Evolutionary conservation across 495 filamentous ascomycete species (phyloP).

Genomic region (Penicillium waksmanii): DNA sequence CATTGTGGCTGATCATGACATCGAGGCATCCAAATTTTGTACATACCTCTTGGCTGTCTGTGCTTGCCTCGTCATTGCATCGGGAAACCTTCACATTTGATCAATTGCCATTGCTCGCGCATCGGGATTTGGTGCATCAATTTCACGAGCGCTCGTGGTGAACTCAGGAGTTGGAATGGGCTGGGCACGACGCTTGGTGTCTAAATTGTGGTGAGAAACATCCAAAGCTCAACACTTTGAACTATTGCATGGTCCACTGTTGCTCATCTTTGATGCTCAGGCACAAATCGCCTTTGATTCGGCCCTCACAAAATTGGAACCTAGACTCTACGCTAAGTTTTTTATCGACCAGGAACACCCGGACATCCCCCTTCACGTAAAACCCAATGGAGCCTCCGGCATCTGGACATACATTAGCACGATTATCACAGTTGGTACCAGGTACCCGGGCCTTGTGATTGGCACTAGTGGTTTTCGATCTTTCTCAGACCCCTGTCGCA

Average conservation of each 20-base stretch:
- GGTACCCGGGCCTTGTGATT: slow-evolving; percentile 12
- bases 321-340: neutral
- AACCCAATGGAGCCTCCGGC: slow-evolving; percentile 14
- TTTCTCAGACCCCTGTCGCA: slow-evolving; percentile 22
- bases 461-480: slow-evolving; percentile 24
- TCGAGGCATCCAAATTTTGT: slow-evolving; percentile 13
- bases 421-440: slow-evolving; percentile 14
- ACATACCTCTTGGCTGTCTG: slow-evolving; percentile 12
- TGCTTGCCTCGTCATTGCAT: slow-evolving; percentile 4
- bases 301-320: slow-evolving; percentile 13
- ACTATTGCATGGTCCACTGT: neutral
- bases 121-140: neutral
- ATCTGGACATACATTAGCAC: slow-evolving; percentile 22
- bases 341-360: neutral
- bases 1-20: slow-evolving; percentile 19
- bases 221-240: neutral
- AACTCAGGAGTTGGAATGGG: neutral
- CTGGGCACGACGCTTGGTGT: neutral
- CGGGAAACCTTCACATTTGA: slow-evolving; percentile 5
- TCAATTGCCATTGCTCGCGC: neutral
- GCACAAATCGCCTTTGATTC: slow-evolving; percentile 5
- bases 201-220: too few relatives aligned
- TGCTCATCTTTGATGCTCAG: slow-evolving; percentile 15
- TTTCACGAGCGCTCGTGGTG: slow-evolving; percentile 8
- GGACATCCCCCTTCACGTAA: slow-evolving; percentile 10